Percentiles rank a stretch among this genome's conserved stretches.
phyloP scores from a whole-genome alignment of 108 stramenopile genomes.

The Cyclostephanos invisitatus region DNA sequence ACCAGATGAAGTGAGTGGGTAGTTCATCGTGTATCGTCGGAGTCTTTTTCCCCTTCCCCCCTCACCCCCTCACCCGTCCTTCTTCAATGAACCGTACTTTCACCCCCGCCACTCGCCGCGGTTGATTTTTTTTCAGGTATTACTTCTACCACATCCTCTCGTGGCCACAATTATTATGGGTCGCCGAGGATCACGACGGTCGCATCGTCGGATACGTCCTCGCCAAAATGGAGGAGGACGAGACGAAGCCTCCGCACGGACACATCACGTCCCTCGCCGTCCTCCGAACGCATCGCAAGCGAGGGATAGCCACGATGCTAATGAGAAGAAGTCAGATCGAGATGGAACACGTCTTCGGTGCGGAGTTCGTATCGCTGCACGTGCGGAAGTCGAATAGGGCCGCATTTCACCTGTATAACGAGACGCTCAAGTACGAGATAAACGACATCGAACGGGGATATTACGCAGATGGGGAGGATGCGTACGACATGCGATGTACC shows the following conservation, averaged over 20 bases:
- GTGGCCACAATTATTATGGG: conserved; percentile 99
- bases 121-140: conserved; percentile 45
- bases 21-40: no score
- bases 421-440: conserved; percentile 93
- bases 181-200: conserved; percentile 92
- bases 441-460: conserved; percentile 97
- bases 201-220: conserved; percentile 98
- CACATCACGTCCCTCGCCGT: conserved; percentile 99
- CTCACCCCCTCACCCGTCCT: no score
- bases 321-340: conserved; percentile 88
- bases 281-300: conserved; percentile 91
- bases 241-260: conserved; percentile 65
- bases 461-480: conserved; percentile 99
- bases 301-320: conserved; percentile 92
- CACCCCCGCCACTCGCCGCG: not conserved
- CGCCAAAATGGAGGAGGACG: conserved; percentile 98
- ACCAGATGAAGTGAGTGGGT: conserved; percentile 72
- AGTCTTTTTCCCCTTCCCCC: no score
- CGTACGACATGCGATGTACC: conserved; percentile 95
- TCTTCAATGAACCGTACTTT: no score
- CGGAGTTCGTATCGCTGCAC: conserved; percentile 95
- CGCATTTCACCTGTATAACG: conserved; percentile 95
- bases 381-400: conserved; percentile 96
- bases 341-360: conserved; percentile 94
- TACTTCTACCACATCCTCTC: conserved; percentile 97